These are phyloP conservation scores for Viola odorata DNA, from an alignment of 345 rosid species.

Conservation along the genomic window DNA sequence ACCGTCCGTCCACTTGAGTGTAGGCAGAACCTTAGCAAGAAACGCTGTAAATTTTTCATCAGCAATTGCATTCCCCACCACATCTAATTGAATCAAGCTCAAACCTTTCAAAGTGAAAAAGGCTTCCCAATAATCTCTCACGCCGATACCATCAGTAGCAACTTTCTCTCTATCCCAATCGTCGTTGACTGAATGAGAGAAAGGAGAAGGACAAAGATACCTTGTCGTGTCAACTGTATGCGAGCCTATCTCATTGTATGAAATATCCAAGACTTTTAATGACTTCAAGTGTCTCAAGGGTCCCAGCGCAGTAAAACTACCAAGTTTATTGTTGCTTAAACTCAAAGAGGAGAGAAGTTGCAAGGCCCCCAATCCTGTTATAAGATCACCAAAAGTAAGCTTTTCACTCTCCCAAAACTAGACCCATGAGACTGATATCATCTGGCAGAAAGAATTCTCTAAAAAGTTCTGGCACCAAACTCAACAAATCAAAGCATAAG, in stretches of 20 bases:
- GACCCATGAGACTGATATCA: too few species aligned
- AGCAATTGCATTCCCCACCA: conserved; percentile 54
- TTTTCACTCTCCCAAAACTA: too few species aligned
- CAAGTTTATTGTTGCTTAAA: conserved; percentile 64
- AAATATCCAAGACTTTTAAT: conserved; percentile 63
- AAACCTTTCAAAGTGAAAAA: conserved; percentile 46
- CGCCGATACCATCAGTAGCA: conserved; percentile 17
- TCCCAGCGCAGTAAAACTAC: conserved; percentile 64
- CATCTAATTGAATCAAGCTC: conserved; percentile 60
- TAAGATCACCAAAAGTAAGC: conserved; percentile 5
- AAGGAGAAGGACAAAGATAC: conserved; percentile 64
- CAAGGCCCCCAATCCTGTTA: conserved; percentile 69
- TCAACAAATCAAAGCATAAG: background rate
- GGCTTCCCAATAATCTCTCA: conserved; percentile 62
- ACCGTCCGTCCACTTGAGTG: conserved; percentile 63
- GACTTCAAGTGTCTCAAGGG: conserved; percentile 61
- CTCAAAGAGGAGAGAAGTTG: conserved; percentile 67
- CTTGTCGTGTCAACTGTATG: conserved; percentile 77
- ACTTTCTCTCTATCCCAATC: conserved; percentile 34
- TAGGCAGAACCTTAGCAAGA: conserved; percentile 52
- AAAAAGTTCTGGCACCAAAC: background rate
- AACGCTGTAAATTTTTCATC: conserved; percentile 51
- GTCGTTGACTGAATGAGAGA: conserved; percentile 53
- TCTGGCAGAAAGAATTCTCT: too few species aligned
- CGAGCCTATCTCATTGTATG: conserved; percentile 79